phyloP scores from a whole-genome alignment of 148 eudicot species.

The Dianthus caryophyllus region DNA sequence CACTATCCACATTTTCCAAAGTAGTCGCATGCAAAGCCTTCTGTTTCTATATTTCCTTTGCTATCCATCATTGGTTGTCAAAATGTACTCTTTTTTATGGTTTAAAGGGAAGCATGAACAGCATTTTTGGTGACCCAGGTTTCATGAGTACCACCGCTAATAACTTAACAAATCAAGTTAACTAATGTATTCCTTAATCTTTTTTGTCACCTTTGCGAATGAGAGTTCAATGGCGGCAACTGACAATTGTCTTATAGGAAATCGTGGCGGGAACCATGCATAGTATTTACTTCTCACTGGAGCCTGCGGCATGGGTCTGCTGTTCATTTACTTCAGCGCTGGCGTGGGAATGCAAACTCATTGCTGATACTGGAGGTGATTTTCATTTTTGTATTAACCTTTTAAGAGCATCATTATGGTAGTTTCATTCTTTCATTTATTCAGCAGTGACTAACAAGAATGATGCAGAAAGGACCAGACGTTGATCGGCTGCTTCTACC shows the following conservation, averaged over 20 bases:
- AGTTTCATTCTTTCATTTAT: background rate
- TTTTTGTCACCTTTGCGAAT: background rate
- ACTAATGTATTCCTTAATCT: background rate
- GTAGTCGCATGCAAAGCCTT: background rate
- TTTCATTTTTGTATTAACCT: background rate
- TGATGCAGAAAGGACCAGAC: conserved; percentile 52
- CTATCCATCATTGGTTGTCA: no score
- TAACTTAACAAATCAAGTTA: no score
- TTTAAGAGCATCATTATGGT: background rate
- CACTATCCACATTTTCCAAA: background rate
- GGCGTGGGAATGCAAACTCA: conserved; percentile 68
- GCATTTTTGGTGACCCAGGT: no score
- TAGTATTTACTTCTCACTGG: conserved; percentile 89
- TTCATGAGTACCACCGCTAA: no score
- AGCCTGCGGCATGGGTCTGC: conserved; percentile 84
- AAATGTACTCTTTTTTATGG: no score
- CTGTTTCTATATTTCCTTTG: background rate
- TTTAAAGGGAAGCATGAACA: no score
- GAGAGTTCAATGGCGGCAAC: no score
- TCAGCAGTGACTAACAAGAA: conserved; percentile 7
- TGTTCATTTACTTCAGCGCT: conserved; percentile 83
- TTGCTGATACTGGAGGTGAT: conserved; percentile 79
- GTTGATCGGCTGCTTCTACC: conserved; percentile 66
- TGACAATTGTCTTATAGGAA: conserved; percentile 32
- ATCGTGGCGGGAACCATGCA: conserved; percentile 92